Conservation (phyloP, 129 eudicot genomes). For the Arctium lappa region DNA sequence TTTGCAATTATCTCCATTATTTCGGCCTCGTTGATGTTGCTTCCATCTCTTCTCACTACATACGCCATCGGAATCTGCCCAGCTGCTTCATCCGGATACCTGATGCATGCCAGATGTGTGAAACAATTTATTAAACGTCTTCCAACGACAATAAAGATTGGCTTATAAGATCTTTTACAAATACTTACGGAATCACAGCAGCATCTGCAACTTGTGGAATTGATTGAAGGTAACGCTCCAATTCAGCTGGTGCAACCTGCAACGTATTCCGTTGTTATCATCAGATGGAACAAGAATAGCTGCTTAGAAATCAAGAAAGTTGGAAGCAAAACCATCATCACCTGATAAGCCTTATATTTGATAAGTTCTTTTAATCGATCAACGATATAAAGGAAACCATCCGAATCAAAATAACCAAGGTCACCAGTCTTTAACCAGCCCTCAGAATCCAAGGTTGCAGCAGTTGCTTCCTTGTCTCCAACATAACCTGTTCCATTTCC, state of each 20-base stretch:
- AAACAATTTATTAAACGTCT: neutral
- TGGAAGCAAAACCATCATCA: slow-evolving; percentile 15
- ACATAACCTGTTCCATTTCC: slow-evolving; percentile 61
- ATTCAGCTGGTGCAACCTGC: slow-evolving; percentile 96
- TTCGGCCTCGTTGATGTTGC: slow-evolving; percentile 54
- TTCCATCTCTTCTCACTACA: slow-evolving; percentile 77
- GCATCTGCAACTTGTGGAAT: slow-evolving; percentile 80
- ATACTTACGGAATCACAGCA: slow-evolving; percentile 86
- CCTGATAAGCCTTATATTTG: slow-evolving; percentile 96
- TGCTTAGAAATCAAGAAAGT: neutral
- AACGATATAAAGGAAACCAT: slow-evolving; percentile 74
- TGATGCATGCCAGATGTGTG: slow-evolving; percentile 15
- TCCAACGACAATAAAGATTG: neutral
- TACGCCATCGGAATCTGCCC: slow-evolving; percentile 95
- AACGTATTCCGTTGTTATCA: slow-evolving; percentile 6
- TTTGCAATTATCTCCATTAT: slow-evolving; percentile 81
- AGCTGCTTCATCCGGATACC: slow-evolving; percentile 86
- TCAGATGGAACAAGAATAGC: neutral
- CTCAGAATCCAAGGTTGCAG: slow-evolving; percentile 65
- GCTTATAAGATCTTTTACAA: neutral
- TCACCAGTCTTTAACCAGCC: slow-evolving; percentile 98
- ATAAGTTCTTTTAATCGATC: slow-evolving; percentile 87
- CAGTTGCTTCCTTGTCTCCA: slow-evolving; percentile 71
- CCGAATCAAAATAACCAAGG: slow-evolving; percentile 73
- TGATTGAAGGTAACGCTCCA: slow-evolving; percentile 74